Evolutionary conservation across 805 yeast genomes (phyloP), one percentile per base, ranked within the genome.

Genomic region (Yarrowia hollandica): DNA sequence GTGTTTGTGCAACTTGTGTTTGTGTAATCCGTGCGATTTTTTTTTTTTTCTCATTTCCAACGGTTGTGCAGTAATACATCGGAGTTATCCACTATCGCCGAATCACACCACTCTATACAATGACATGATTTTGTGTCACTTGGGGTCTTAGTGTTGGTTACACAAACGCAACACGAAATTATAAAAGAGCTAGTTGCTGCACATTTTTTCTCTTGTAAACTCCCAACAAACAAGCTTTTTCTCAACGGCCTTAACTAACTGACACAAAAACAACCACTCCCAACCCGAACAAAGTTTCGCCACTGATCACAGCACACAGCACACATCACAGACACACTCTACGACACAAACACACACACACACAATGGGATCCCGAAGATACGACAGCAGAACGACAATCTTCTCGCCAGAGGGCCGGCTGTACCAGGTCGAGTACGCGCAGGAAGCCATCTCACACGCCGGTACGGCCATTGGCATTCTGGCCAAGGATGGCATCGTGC

Each of bases 321-420:
- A 30, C 34, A 11, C n/a, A 14, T n/a, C 34, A 30, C 34, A 30
- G 15, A 14, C 35, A 21, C 33, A 41, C 19, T n/a, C 46, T 7
- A 18, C 11, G 14, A 23, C 23, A 38, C 16, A 19, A 10, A 4
- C 35, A 42, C 34, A 12, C 48, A 16, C 39, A n/a, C 30, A 31
- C 60, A 64, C 33, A 56, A 81, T 80, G 84, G 84, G 84, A 15
- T 89, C 97, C 66, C 87, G 98, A 86, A 85, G 99, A 82, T 94
- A 94, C 90, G 99, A 94, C 76, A 87, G 96, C 63, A 84, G 99
- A 81, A 94, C 99, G 55, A 94, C 99, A 4, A 95, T 94, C 69
- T 94, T 94, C 76, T 92, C 98, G 35, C 99, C 99, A 9, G 99
- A 94, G 72, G 99, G 99, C 35, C 83, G 99, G 74, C 80, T 94